Evolutionary conservation across 2,329 filamentous ascomycete species (phyloP), one percentile per base, ranked within the genome.

Genomic region (Phialemonium atrogriseum): DNA sequence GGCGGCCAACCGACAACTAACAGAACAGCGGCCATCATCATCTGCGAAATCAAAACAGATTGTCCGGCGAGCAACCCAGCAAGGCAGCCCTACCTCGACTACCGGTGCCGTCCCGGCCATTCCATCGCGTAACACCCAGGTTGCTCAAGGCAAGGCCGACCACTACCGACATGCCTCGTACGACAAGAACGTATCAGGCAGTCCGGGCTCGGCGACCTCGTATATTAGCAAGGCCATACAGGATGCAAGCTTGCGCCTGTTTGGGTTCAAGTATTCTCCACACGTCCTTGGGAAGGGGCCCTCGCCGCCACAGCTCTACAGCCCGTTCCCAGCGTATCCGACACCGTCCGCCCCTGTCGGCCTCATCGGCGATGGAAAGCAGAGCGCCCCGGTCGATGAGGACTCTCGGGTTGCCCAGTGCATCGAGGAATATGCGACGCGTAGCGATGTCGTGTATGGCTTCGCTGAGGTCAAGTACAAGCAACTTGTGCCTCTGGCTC

Each of bases 391-490:
- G 4, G 60, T 77, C 13, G 87, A 95, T 41, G 88, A 95, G 49
- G 91, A 96, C 51, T 67, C 71, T 11, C 76, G 74, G 41, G 78
- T 84, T 24, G 77, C 89, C 3, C 81, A 87, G 48, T 72, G 76
- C 26, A 87, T 96, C 35, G 89, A 98, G 54, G 88, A 96, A 46
- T 81, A 85, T 42, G 91, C 91, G 2, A 91, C 87, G 19, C 73
- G 88, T 23, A 95, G 88, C 51, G 88, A 98, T 54, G 91, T 95
- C 27, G 88, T 98, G 3, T 98, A 88, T 54, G 88, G 89, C 4
- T 96, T 98, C 57, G 91, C 91, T 5, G 89, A 98, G 59, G 89
- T 98, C 51, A 98, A 98, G 58, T 95, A 93, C 59, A 91, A 93
- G 57, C 91, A 98, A 56, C 71, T 98, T n/a, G 76, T 95, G 30